Evolutionary conservation across 1,284 basidiomycete genomes (phyloP).

Genomic region (Ustilago nuda): DNA sequence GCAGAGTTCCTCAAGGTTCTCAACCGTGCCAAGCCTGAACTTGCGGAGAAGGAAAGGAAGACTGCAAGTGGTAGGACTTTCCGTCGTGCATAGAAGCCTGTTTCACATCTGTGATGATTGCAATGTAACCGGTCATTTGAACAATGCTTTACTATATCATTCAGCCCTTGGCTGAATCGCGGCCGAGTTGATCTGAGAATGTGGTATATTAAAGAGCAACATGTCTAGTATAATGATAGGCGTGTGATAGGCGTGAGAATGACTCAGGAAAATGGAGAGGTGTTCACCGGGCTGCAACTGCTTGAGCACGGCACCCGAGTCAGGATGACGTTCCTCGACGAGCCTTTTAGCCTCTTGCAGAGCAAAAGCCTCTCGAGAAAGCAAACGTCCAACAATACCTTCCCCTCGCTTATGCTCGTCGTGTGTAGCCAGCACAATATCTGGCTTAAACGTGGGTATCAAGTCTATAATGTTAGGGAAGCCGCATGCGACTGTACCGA

Average conservation of each 20-base stretch:
- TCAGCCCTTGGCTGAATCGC: no score
- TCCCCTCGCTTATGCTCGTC: constrained; percentile 42
- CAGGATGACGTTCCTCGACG: not conserved
- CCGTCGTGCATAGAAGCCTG: constrained; percentile 47
- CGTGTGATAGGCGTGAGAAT: not conserved
- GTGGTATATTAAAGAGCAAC: not conserved
- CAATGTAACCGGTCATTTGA: not conserved
- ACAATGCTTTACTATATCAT: not conserved
- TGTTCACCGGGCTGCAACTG: constrained; percentile 23
- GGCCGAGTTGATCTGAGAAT: not conserved
- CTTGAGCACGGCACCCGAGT: not conserved
- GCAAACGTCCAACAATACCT: constrained; percentile 33
- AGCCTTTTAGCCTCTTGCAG: constrained; percentile 10
- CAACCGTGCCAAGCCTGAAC: constrained; percentile 97
- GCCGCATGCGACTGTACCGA: constrained; percentile 37
- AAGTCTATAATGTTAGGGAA: constrained; percentile 38
- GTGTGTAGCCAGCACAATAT: constrained; percentile 35
- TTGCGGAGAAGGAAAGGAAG: constrained; percentile 83
- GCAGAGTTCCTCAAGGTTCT: constrained; percentile 97
- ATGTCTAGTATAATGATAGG: not conserved
- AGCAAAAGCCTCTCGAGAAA: constrained; percentile 13
- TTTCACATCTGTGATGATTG: not conserved
- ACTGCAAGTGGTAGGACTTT: constrained; percentile 76
- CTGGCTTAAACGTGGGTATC: constrained; percentile 21
- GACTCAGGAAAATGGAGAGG: constrained; percentile 9